Evolutionary conservation across 495 filamentous ascomycete genomes (phyloP), one percentile per base, ranked within the genome.

Genomic region (Podospora pseudoanserina): DNA sequence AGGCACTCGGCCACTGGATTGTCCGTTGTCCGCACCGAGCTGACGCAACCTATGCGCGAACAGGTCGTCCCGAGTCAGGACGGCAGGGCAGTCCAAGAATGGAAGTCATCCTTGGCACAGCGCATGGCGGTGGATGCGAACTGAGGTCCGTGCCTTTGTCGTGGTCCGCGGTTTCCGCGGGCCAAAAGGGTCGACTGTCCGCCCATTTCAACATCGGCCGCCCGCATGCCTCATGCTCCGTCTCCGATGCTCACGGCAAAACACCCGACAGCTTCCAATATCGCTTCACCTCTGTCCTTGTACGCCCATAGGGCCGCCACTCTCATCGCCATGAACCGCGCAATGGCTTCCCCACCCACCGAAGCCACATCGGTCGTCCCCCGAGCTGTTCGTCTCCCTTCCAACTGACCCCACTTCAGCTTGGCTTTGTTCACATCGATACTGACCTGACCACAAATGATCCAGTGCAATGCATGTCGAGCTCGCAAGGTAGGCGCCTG

Each of bases 391-490:
- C 67, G 68, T 67, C 4, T 13, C 64, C 28, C 19, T 13, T 59
- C 18, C 39, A 7, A 28, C 2, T n/a, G 6, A 3, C 54, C 23
- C 15, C 23, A 27, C 26, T 39, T 5, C 34, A 19, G 3, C 23
- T 9, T 58, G 18, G 30, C 30, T 5, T 32, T 58, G n/a, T 58
- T 58, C 9, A 16, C 18, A 23, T 26, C 23, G n/a, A 58, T 23
- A 23, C 0, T 23, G 23, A 23, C 23, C 55, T 19, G 23, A 20
- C n/a, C 57, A 34, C 26, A 58, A 3, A 58, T 19, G 1, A 49
- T 49, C 57, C 55, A 72, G 70, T 74, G 72, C 30, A 68, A 74
- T 57, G 68, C 68, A 11, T 74, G 70, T 27, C 71, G 73, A 0
- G 67, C 68, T 27, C 66, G 71, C 19, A 73, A 74, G 65, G 68